Base-by-base conservation (phyloP, 2,329 filamentous ascomycete species). In the Paraphoma chrysanthemicola region DNA sequence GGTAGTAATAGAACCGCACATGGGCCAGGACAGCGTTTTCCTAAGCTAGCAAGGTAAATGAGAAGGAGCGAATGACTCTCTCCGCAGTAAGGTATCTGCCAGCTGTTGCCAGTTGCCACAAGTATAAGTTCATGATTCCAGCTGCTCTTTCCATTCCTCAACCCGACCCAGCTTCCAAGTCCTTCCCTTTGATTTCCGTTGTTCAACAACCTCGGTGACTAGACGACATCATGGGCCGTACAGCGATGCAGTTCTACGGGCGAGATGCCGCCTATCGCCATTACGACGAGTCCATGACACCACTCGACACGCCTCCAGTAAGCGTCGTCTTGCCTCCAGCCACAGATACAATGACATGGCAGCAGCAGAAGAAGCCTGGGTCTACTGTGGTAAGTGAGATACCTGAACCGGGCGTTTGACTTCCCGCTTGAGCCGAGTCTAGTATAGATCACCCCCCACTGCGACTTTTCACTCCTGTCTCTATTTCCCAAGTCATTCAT, bases 271-370 rank as follows among this genome's bases (percentile, higher is more conserved):
- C 31, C 16, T 44, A 6, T n/a, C 43, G 10, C 10, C 11, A 6
- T 4, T 18, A 23, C 11, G 28, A 12, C 18, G 28, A 49, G 8
- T 36, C 39, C 30, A 16, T 29, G 14, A 7, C 30, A 14, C 6
- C 45, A 28, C 16, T 18, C 7, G 16, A 46, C 6, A 4, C 43
- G 18, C 30, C 43, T 6, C 17, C 23, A 18, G 44, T 48, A 14
- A 17, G 46, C 14, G 28, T 17, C 38, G 23, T 17, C 14, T n/a
- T 23, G 36, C 14, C 51, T 17, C 36, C 42, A 9, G 23, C 42
- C 6, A 46, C n/a, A 2, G 54, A 62, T n/a, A 6, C 39, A 9
- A 49, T 64, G 51, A 68, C 64, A 9, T 65, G 62, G 67, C 64
- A 70, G 42, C 66, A 71, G 36, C 5, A 63, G 46, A 23, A 66